phyloP scores from a whole-genome alignment of 2,329 filamentous ascomycete genomes.

The Fusarium hainanense region DNA sequence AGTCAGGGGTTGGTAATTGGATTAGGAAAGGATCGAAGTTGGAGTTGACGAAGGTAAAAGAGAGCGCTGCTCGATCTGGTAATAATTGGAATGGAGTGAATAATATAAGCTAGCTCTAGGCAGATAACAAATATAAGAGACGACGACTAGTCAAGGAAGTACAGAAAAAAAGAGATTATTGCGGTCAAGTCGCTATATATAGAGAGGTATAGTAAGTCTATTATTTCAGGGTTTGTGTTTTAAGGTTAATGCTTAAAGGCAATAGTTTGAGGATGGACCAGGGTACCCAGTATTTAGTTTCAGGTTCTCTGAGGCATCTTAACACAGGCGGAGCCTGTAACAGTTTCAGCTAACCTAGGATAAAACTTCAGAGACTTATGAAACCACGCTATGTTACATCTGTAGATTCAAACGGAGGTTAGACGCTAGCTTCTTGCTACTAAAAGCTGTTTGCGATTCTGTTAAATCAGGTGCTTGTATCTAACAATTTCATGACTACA shows the following conservation, averaged over 20 bases:
- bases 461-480: too few species aligned
- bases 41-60: not conserved
- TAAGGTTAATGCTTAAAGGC: not conserved
- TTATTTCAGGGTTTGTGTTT: not conserved
- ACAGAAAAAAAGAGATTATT: not conserved
- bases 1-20: not conserved
- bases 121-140: not conserved
- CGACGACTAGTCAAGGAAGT: accelerated
- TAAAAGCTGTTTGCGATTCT: not conserved
- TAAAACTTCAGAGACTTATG: not conserved
- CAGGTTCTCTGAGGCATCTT: not conserved
- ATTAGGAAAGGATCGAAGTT: not conserved
- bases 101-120: not conserved
- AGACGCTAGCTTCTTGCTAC: not conserved
- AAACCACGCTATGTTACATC: not conserved
- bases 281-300: not conserved
- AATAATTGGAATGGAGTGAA: accelerated
- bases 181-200: not conserved
- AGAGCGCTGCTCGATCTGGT: not conserved
- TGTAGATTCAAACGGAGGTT: not conserved
- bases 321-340: not conserved
- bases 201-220: not conserved
- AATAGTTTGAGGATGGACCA: not conserved
- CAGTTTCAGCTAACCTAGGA: not conserved
- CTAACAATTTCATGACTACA: too few species aligned